phyloP scores from a whole-genome alignment of 176 grass and related monocot species.

The Leersia perrieri region DNA sequence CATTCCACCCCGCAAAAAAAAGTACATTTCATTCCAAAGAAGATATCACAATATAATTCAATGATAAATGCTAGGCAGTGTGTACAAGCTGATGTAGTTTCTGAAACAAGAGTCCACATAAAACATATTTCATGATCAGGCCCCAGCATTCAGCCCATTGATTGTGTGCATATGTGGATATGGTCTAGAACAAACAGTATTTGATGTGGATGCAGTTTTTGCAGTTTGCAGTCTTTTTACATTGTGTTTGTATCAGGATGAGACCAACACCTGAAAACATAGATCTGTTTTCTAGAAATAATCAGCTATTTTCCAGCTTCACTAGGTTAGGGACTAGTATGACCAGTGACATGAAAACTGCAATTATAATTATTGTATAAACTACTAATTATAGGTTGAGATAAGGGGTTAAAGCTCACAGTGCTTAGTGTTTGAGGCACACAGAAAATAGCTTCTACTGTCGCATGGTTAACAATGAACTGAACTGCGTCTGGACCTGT shows the following conservation, averaged over 20 bases:
- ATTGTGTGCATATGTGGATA: not conserved
- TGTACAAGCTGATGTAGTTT: not conserved
- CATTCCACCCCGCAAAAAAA: too few species aligned
- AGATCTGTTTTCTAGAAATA: slow-evolving; percentile 1
- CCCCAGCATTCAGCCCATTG: not conserved
- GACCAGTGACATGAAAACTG: not conserved
- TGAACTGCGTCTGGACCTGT: slow-evolving; percentile 95
- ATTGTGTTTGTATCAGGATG: slow-evolving; percentile 1
- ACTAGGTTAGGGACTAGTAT: not conserved
- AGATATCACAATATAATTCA: not conserved
- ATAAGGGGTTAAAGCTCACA: slow-evolving; percentile 58
- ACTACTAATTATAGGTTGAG: not conserved
- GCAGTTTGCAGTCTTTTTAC: not conserved
- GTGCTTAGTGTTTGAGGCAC: slow-evolving; percentile 77
- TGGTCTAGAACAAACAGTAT: not conserved
- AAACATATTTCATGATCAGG: not conserved
- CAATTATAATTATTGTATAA: not conserved
- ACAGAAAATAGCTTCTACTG: slow-evolving; percentile 88
- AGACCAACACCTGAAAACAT: slow-evolving; percentile 5
- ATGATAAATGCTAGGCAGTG: not conserved
- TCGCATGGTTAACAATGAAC: slow-evolving; percentile 91
- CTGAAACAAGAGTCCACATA: not conserved
- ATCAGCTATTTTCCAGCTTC: not conserved
- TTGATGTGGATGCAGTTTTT: not conserved
- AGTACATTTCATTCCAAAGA: not conserved